These are phyloP conservation scores for Cryptosporidium sp. DNA, from an alignment of 169 alveolate genomes.

Conservation along the genomic window DNA sequence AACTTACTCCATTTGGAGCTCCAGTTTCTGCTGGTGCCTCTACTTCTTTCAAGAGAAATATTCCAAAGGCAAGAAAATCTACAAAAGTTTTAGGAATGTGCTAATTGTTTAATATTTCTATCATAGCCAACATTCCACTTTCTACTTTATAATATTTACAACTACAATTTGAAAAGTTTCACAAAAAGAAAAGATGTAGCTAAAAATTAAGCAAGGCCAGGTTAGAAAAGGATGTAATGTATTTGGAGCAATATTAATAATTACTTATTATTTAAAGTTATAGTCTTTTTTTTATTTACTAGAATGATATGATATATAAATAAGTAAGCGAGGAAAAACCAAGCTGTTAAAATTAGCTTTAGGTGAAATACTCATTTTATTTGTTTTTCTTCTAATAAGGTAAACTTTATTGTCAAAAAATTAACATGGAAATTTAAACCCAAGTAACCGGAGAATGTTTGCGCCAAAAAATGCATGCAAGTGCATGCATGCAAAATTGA, in stretches of 20 bases:
- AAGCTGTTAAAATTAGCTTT: no score
- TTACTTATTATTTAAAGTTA: background rate
- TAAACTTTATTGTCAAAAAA: background rate
- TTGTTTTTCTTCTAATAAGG: background rate
- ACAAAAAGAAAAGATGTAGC: background rate
- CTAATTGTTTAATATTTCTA: background rate
- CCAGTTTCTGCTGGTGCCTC: slow-evolving; percentile 77
- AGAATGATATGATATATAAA: background rate
- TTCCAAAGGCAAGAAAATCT: slow-evolving; percentile 62
- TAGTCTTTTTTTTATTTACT: background rate
- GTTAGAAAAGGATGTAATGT: background rate
- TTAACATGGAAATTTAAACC: no score
- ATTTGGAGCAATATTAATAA: background rate
- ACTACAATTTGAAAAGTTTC: background rate
- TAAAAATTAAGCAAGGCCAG: slow-evolving; percentile 3
- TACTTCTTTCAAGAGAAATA: slow-evolving; percentile 69
- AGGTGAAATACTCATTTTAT: no score
- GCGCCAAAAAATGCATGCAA: background rate
- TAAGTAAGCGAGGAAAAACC: background rate
- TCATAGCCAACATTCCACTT: no score
- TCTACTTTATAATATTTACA: background rate
- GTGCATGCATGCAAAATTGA: background rate
- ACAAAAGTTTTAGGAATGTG: slow-evolving; percentile 74
- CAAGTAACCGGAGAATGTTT: background rate
- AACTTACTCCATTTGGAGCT: slow-evolving; percentile 73